Conservation (phyloP, 176 grass and related monocot species). For the Poa annua region DNA sequence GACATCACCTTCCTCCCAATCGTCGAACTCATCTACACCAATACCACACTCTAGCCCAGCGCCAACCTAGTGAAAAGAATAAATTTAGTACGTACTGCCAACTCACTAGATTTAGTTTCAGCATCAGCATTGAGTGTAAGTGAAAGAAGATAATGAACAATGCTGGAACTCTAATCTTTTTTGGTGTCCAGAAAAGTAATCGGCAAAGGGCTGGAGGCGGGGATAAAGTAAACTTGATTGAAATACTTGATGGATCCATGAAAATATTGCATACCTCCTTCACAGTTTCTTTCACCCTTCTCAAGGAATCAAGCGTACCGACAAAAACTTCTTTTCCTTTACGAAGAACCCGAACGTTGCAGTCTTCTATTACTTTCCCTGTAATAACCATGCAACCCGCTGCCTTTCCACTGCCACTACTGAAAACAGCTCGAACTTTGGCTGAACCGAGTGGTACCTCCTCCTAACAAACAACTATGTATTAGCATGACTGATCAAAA, state of each 20-base stretch:
- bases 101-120: slow-evolving; percentile 5
- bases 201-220: not conserved
- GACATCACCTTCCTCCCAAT: slow-evolving; percentile 78
- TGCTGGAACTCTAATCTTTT: not conserved
- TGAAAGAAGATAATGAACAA: slow-evolving; percentile 29
- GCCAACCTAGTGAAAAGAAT: slow-evolving; percentile 53
- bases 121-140: slow-evolving; percentile 6
- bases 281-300: slow-evolving; percentile 95
- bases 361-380: slow-evolving; percentile 81
- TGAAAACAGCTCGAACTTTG: slow-evolving; percentile 91
- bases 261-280: slow-evolving; percentile 72
- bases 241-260: slow-evolving; percentile 8
- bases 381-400: slow-evolving; percentile 92
- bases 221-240: not conserved
- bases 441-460: slow-evolving; percentile 81
- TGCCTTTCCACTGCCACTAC: slow-evolving; percentile 87
- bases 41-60: slow-evolving; percentile 91
- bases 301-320: slow-evolving; percentile 76
- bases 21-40: slow-evolving; percentile 75
- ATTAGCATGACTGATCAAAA: slow-evolving; percentile 10
- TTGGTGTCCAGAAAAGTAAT: not conserved
- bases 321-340: slow-evolving; percentile 72
- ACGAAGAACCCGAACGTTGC: slow-evolving; percentile 74
- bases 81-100: slow-evolving; percentile 2
- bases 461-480: slow-evolving; percentile 60